Percentiles rank a stretch among this genome's conserved stretches.
Conservation (phyloP, 495 filamentous ascomycete species). For the Cercophora newfieldiana region DNA sequence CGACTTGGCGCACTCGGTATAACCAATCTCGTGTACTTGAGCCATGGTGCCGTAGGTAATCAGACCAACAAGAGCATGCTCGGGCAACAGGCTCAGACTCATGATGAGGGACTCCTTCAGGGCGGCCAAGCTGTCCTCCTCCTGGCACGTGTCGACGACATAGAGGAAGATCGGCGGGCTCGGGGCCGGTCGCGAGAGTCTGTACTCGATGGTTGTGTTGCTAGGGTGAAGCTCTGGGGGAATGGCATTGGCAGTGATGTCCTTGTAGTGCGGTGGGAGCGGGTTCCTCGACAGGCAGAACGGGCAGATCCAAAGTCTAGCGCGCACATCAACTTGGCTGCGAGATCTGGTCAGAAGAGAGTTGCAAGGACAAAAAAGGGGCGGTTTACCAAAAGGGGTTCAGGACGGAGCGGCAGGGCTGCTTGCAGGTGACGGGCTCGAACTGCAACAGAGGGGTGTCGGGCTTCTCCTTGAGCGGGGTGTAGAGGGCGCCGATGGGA, state of each 20-base stretch:
- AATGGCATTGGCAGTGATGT: constrained; percentile 92
- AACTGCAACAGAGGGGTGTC: constrained; percentile 90
- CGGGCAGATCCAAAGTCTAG: constrained; percentile 96
- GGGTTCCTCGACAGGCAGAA: constrained; percentile 96
- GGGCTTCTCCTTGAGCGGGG: constrained; percentile 91
- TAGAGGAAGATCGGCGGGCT: constrained; percentile 96
- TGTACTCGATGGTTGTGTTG: constrained; percentile 98
- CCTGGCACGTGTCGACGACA: constrained; percentile 98
- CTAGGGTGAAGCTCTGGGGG: constrained; percentile 90
- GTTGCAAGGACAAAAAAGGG: not conserved
- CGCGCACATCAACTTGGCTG: constrained; percentile 94
- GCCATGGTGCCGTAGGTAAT: constrained; percentile 98
- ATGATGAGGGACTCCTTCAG: constrained; percentile 95
- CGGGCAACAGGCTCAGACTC: constrained; percentile 92
- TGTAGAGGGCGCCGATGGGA: constrained; percentile 95
- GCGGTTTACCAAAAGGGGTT: constrained; percentile 85
- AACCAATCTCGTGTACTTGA: constrained; percentile 97
- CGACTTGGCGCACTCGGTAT: constrained; percentile 98
- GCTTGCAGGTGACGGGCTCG: constrained; percentile 96
- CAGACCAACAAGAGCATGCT: constrained; percentile 89
- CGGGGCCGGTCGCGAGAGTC: constrained; percentile 86
- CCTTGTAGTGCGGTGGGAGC: constrained; percentile 97
- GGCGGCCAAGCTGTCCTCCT: constrained; percentile 94
- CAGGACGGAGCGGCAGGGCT: constrained; percentile 91
- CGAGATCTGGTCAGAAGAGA: constrained; percentile 25